Conservation (phyloP, 2,329 filamentous ascomycete genomes). For the Magnaporthiopsis rhizophila region DNA sequence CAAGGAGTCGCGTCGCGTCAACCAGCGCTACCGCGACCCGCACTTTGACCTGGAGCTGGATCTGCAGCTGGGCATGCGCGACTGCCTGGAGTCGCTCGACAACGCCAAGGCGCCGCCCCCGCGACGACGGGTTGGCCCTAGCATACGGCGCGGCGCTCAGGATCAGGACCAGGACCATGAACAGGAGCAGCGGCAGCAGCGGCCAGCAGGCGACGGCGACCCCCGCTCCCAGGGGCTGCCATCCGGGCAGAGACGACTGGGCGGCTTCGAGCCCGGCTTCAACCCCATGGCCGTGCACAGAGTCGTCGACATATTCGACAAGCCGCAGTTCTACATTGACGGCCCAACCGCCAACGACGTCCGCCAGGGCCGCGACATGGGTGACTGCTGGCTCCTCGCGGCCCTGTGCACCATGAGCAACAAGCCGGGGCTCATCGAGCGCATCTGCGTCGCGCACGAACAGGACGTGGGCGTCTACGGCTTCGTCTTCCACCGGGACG, state of each 20-base stretch:
- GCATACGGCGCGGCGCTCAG: not conserved
- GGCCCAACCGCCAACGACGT: slow-evolving; percentile 71
- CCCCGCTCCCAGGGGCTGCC: slow-evolving; percentile 2
- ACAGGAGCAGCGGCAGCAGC: not conserved
- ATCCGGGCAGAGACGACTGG: slow-evolving; percentile 9
- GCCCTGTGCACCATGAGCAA: slow-evolving; percentile 71
- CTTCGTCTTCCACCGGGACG: slow-evolving; percentile 76
- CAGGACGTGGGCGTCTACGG: slow-evolving; percentile 73
- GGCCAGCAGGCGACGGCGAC: slow-evolving; percentile 8
- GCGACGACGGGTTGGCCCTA: no score
- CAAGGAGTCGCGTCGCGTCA: slow-evolving; percentile 62
- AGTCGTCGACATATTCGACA: slow-evolving; percentile 67
- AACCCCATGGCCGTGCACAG: slow-evolving; percentile 54
- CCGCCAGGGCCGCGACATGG: slow-evolving; percentile 61
- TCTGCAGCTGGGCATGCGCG: slow-evolving; percentile 49
- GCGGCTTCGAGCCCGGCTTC: slow-evolving; percentile 20
- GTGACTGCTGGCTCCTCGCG: slow-evolving; percentile 83
- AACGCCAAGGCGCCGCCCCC: slow-evolving; percentile 7
- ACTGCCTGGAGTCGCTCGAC: slow-evolving; percentile 34
- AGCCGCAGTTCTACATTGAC: slow-evolving; percentile 69
- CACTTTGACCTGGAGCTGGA: slow-evolving; percentile 80
- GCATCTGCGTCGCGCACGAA: slow-evolving; percentile 64
- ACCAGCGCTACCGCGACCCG: slow-evolving; percentile 80
- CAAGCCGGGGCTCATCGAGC: slow-evolving; percentile 62
- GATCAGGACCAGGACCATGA: not conserved